phyloP scores from a whole-genome alignment of 2,329 filamentous ascomycete species.

The Fusarium sp. region DNA sequence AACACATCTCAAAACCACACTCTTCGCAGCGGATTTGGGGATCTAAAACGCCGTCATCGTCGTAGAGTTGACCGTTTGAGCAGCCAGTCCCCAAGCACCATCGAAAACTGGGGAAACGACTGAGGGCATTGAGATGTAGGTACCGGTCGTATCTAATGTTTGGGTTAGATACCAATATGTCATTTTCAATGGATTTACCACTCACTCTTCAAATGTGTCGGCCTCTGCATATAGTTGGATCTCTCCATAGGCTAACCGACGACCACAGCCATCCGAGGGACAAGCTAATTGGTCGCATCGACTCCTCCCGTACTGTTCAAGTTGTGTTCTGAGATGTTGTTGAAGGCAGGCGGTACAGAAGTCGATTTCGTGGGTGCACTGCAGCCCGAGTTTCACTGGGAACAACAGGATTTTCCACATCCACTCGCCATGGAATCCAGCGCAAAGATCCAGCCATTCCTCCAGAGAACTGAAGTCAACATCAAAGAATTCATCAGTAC shows the following conservation, averaged over 20 bases:
- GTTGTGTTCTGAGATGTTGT: conserved; percentile 7
- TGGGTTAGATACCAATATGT: neutral
- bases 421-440: conserved; percentile 21
- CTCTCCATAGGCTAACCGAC: conserved; percentile 17
- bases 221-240: conserved; percentile 17
- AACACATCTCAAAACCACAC: conserved; percentile 26
- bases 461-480: conserved; percentile 11
- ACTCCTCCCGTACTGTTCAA: conserved; percentile 22
- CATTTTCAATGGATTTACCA: too few species aligned
- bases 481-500: conserved; percentile 17
- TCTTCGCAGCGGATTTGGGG: conserved; percentile 18
- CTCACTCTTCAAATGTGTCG: conserved; percentile 11
- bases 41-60: neutral
- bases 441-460: conserved; percentile 15
- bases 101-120: conserved; percentile 12
- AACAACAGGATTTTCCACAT: conserved; percentile 28
- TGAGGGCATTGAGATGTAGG: conserved; percentile 20
- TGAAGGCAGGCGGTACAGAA: conserved; percentile 18
- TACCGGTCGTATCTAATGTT: conserved; percentile 23
- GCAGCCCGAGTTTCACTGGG: conserved; percentile 10
- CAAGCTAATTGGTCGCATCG: conserved; percentile 18
- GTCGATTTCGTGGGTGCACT: conserved; percentile 19
- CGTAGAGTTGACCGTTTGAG: conserved; percentile 22
- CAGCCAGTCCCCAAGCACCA: conserved; percentile 23
- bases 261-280: conserved; percentile 4